Conservation (phyloP, 306 rosid species). For the Cyclanthera cordifolia region DNA sequence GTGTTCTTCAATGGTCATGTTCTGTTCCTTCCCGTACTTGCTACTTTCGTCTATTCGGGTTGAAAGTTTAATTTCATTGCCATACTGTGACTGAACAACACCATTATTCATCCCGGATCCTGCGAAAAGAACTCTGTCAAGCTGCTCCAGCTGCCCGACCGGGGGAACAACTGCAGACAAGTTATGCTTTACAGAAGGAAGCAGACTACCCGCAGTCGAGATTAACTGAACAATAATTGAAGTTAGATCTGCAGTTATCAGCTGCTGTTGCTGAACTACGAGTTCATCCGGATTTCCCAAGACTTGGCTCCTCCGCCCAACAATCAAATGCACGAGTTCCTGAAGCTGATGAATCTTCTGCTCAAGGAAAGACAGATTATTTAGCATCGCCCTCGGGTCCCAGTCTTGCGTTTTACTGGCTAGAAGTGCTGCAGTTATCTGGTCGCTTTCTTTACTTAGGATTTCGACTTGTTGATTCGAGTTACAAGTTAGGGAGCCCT, state of each 20-base stretch:
- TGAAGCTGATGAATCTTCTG: slow-evolving; percentile 90
- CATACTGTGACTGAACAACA: slow-evolving; percentile 27
- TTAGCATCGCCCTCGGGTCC: slow-evolving; percentile 69
- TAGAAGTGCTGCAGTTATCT: slow-evolving; percentile 23
- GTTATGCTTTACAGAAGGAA: slow-evolving; percentile 59
- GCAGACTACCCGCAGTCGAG: slow-evolving; percentile 89
- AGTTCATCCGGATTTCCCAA: slow-evolving; percentile 55
- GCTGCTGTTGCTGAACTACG: slow-evolving; percentile 74
- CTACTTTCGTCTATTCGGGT: slow-evolving; percentile 22
- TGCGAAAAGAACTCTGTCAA: slow-evolving; percentile 30
- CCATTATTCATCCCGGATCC: slow-evolving; percentile 25
- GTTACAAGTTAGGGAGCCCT: slow-evolving; percentile 21
- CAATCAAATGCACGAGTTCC: slow-evolving; percentile 67
- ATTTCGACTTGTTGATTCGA: slow-evolving; percentile 26
- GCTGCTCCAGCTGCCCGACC: slow-evolving; percentile 39
- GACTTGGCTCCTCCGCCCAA: slow-evolving; percentile 49
- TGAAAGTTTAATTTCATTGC: slow-evolving; percentile 32
- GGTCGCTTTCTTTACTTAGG: slow-evolving; percentile 35
- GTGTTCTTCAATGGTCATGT: slow-evolving; percentile 43
- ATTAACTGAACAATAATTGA: slow-evolving; percentile 80
- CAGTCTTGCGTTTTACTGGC: slow-evolving; percentile 46
- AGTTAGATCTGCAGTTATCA: slow-evolving; percentile 78
- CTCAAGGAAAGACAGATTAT: slow-evolving; percentile 69
- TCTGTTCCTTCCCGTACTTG: slow-evolving; percentile 8
- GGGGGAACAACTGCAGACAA: slow-evolving; percentile 30